Evolutionary conservation across 345 rosid genomes (phyloP).

Genomic region (Citrus reticulata): DNA sequence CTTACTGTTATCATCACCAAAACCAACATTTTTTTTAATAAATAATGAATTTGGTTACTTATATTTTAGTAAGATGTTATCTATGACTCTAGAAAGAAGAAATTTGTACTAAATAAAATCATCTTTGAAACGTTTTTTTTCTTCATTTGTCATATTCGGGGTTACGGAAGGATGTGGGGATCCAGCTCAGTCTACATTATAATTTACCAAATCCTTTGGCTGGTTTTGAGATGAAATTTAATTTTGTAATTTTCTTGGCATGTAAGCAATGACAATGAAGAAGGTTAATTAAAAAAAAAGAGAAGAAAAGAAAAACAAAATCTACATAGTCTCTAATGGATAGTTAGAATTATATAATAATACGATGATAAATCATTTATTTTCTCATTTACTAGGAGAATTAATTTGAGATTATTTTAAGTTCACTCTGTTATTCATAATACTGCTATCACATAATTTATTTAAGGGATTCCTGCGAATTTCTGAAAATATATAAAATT

Average conservation of each 20-base stretch:
- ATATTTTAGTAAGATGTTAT: too few relatives aligned
- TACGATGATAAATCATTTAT: too few relatives aligned
- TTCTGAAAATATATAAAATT: too few relatives aligned
- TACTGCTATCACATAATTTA: too few relatives aligned
- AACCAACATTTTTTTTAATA: neutral
- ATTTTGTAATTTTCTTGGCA: neutral
- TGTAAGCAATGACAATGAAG: neutral
- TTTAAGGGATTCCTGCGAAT: too few relatives aligned
- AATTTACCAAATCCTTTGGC: neutral
- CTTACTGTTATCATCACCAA: neutral
- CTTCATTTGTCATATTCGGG: neutral
- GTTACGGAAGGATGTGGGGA: neutral
- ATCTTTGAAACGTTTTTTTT: neutral
- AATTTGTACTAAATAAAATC: neutral
- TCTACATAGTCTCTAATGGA: neutral
- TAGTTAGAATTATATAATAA: too few relatives aligned
- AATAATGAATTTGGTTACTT: too few relatives aligned
- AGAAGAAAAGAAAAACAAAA: neutral
- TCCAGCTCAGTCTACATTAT: constrained; percentile 1
- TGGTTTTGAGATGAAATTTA: neutral
- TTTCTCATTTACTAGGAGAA: too few relatives aligned
- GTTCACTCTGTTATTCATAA: too few relatives aligned
- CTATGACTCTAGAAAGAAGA: too few relatives aligned
- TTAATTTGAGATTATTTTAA: too few relatives aligned
- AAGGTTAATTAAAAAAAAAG: neutral